Evolutionary conservation across 139 green algal genomes (phyloP).

Genomic region (Desmodesmus armatus): DNA sequence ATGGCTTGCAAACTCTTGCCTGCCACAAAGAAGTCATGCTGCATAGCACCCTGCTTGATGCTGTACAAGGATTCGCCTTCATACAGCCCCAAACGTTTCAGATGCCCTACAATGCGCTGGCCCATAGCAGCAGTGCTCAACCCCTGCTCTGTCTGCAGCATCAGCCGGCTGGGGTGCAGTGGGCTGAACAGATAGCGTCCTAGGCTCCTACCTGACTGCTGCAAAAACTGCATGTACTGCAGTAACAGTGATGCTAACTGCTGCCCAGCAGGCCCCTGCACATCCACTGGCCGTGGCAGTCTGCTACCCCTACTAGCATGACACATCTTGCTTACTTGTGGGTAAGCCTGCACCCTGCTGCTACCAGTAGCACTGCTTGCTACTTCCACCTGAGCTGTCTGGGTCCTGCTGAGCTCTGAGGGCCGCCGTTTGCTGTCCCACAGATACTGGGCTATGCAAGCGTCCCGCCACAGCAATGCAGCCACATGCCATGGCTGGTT

Average conservation of each 20-base stretch:
- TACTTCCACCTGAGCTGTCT: not conserved
- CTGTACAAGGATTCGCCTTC: conserved; percentile 25
- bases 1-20: conserved; percentile 2
- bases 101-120: not conserved
- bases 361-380: not conserved
- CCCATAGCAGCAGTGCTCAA: conserved; percentile 28
- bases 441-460: conserved; percentile 21
- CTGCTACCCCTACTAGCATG: conserved; percentile 35
- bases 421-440: conserved; percentile 39
- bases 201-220: not conserved
- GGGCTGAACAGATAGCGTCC: conserved; percentile 26
- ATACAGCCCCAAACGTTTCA: conserved; percentile 11
- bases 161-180: not conserved
- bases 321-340: conserved; percentile 22
- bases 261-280: not conserved
- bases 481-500: conserved; percentile 31
- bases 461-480: conserved; percentile 19
- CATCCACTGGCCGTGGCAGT: conserved; percentile 14
- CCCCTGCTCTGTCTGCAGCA: not conserved
- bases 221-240: conserved; percentile 13
- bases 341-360: not conserved
- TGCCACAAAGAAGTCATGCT: conserved; percentile 4
- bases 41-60: conserved; percentile 11
- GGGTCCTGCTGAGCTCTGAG: conserved; percentile 2
- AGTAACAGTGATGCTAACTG: not conserved